phyloP scores from a whole-genome alignment of 352 stramenopile genomes.

The Pythium biforme region DNA sequence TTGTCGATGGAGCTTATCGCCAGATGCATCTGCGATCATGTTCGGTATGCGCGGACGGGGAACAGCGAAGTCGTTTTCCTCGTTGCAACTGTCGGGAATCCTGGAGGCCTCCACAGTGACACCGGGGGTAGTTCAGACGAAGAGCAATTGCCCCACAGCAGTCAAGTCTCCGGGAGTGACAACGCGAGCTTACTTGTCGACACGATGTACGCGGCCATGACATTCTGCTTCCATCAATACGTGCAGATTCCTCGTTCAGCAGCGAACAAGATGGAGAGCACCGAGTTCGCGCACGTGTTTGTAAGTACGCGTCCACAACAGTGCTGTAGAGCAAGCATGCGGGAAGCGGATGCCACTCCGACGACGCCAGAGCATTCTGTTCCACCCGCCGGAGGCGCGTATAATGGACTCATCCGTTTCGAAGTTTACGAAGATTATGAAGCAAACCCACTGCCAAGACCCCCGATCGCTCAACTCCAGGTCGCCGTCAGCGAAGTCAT shows the following conservation, averaged over 20 bases:
- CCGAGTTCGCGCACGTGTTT: slow-evolving; percentile 17
- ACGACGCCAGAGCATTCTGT: not conserved
- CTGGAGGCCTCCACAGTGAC: not conserved
- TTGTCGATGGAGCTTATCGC: slow-evolving; percentile 73
- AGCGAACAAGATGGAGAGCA: not conserved
- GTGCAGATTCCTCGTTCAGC: slow-evolving; percentile 5
- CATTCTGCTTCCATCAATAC: slow-evolving; percentile 24
- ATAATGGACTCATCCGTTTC: slow-evolving; percentile 19
- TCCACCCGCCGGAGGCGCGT: not conserved
- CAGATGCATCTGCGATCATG: slow-evolving; percentile 54
- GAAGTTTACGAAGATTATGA: slow-evolving; percentile 8
- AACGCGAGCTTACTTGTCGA: slow-evolving; percentile 21
- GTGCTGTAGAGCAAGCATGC: slow-evolving; percentile 27
- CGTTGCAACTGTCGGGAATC: slow-evolving; percentile 23
- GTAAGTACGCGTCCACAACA: slow-evolving; percentile 24
- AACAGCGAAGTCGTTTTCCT: slow-evolving; percentile 57
- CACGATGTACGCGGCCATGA: slow-evolving; percentile 12
- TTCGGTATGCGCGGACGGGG: slow-evolving; percentile 46
- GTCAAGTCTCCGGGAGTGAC: slow-evolving; percentile 4
- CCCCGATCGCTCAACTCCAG: slow-evolving; percentile 1
- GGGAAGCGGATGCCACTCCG: not conserved
- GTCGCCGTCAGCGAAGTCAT: slow-evolving; percentile 17
- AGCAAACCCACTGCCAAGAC: not conserved
- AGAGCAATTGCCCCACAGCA: not conserved
- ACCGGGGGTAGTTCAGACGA: not conserved